phyloP scores from a whole-genome alignment of 148 eudicot species.

The Rhododendron vialii region DNA sequence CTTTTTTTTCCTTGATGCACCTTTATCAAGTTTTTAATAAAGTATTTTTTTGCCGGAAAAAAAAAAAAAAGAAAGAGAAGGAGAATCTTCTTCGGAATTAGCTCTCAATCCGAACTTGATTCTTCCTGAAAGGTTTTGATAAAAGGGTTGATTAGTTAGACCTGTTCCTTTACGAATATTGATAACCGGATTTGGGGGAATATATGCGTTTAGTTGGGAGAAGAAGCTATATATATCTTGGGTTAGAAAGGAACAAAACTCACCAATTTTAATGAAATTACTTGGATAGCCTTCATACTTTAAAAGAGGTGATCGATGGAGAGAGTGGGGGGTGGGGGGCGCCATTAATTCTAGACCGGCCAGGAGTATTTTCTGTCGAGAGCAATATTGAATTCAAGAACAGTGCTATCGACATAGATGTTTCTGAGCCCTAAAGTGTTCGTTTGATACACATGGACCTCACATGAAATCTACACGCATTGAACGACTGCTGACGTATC shows the following conservation, averaged over 20 bases:
- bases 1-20: too few species aligned
- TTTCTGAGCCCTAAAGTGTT: too few species aligned
- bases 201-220: too few species aligned
- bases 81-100: not conserved
- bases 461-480: too few species aligned
- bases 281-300: not conserved
- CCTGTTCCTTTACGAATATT: not conserved
- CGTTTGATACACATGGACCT: too few species aligned
- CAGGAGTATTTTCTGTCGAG: too few species aligned
- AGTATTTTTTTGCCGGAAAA: too few species aligned
- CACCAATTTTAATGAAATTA: not conserved
- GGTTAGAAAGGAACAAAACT: not conserved
- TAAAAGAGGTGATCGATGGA: not conserved
- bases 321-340: too few species aligned
- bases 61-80: too few species aligned
- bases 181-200: not conserved
- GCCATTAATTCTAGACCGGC: too few species aligned
- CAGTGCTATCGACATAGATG: not conserved
- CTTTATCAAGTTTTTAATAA: too few species aligned
- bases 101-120: not conserved
- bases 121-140: not conserved
- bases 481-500: too few species aligned
- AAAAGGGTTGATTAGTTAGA: not conserved
- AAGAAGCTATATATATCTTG: not conserved
- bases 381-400: not conserved